Percentiles rank a stretch among this genome's conserved stretches.
phyloP scores from a whole-genome alignment of 2,329 filamentous ascomycete species.

The Trichoderma atroviride region DNA sequence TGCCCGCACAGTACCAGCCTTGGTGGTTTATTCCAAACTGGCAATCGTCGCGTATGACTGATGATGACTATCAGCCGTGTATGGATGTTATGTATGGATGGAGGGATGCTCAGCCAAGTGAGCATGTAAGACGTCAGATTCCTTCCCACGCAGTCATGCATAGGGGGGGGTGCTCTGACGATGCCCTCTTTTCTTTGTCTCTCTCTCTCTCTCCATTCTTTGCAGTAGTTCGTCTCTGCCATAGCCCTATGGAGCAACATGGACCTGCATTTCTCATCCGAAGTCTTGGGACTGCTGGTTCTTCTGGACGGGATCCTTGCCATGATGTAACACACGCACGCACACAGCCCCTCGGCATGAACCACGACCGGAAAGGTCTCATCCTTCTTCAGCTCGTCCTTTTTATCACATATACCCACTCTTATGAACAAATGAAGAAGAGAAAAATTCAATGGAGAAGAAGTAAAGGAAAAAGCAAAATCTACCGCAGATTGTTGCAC shows the following conservation, averaged over 20 bases:
- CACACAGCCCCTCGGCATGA: conserved; percentile 14
- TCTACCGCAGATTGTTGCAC: background rate
- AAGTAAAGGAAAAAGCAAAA: too few relatives aligned
- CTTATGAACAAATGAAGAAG: too few relatives aligned
- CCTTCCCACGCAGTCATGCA: background rate
- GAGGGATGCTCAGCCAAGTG: background rate
- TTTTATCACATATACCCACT: background rate
- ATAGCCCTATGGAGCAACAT: conserved; percentile 12
- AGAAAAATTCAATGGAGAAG: background rate
- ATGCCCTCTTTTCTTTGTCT: background rate
- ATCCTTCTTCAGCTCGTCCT: background rate
- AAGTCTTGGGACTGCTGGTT: background rate
- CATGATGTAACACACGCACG: conserved; percentile 3
- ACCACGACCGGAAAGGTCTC: background rate
- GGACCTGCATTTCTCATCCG: conserved; percentile 18
- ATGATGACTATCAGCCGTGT: background rate
- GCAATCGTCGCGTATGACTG: background rate
- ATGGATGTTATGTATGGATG: background rate
- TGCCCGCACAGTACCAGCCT: background rate
- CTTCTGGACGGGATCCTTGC: background rate
- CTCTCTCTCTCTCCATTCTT: background rate
- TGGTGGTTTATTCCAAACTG: background rate
- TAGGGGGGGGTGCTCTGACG: background rate
- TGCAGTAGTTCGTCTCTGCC: background rate
- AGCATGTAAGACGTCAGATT: conserved; percentile 3